Conservation (phyloP, 2,329 filamentous ascomycete genomes). For the Phaeosphaeriaceae sp. region DNA sequence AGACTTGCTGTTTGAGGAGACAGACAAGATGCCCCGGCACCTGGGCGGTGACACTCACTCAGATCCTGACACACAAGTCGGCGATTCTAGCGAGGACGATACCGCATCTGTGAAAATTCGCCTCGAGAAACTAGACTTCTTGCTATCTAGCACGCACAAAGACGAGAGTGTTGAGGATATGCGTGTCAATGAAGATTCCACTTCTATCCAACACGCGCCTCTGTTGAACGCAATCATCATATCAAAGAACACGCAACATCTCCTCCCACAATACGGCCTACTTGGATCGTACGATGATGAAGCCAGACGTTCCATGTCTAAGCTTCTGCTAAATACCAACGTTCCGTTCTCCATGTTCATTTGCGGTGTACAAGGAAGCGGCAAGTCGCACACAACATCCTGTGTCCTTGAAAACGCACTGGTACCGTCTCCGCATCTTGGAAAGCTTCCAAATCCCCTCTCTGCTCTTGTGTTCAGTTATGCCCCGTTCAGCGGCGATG, state of each 20-base stretch:
- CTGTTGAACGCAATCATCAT: background rate
- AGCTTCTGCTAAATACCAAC: conserved; percentile 60
- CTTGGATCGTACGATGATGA: background rate
- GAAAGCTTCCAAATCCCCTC: conserved; percentile 58
- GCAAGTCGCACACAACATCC: conserved; percentile 67
- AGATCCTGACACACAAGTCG: no score
- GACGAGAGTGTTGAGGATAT: background rate
- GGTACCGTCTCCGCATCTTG: conserved; percentile 50
- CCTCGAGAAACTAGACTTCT: background rate
- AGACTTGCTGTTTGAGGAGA: no score
- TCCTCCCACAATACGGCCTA: background rate
- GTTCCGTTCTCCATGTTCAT: conserved; percentile 67
- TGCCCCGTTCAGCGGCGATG: conserved; percentile 52
- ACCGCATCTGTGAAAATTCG: no score
- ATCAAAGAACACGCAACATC: background rate
- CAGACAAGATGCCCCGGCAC: no score
- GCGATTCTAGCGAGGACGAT: no score
- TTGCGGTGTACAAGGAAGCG: conserved; percentile 68
- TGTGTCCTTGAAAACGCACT: conserved; percentile 60
- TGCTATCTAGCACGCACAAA: background rate
- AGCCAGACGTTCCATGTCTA: conserved; percentile 5
- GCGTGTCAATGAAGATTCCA: background rate
- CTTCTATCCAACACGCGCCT: background rate
- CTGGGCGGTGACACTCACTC: no score
- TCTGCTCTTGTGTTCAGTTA: conserved; percentile 68